A percentile compares a stretch with the other conserved stretches of the same genome.
Conservation (phyloP, 352 stramenopile species). For the Peronospora farinosa region DNA sequence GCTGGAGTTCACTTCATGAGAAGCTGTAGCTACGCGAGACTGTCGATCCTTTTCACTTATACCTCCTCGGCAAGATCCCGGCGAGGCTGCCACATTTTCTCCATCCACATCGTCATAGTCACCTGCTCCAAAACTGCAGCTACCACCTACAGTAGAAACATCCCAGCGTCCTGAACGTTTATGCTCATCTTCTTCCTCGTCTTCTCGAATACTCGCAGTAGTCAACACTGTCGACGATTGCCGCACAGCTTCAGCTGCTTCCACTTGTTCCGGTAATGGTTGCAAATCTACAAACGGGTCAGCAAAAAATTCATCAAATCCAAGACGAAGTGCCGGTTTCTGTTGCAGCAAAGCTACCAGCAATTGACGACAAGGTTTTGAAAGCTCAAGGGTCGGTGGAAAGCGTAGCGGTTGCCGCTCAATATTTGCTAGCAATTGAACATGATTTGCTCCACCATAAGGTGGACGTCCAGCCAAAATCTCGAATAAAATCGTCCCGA, state of each 20-base stretch:
- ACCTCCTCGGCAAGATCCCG: conserved; percentile 3
- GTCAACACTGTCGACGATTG: conserved; percentile 18
- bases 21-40: conserved; percentile 34
- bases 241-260: conserved; percentile 12
- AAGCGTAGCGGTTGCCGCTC: conserved; percentile 86
- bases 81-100: neutral
- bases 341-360: conserved; percentile 75
- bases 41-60: conserved; percentile 17
- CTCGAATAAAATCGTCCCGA: conserved; percentile 94
- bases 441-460: conserved; percentile 92
- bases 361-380: conserved; percentile 76
- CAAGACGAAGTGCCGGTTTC: conserved; percentile 77
- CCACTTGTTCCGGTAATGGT: conserved; percentile 17
- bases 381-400: conserved; percentile 73
- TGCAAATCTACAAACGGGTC: conserved; percentile 52
- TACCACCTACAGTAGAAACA: conserved; percentile 9
- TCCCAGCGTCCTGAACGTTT: conserved; percentile 15
- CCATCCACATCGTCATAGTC: conserved; percentile 2
- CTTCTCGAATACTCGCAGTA: conserved; percentile 51
- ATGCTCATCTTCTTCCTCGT: conserved; percentile 46
- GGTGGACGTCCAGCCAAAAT: conserved; percentile 91
- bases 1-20: conserved; percentile 25
- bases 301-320: conserved; percentile 90
- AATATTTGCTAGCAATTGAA: conserved; percentile 92
- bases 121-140: conserved; percentile 11